Base-by-base conservation (phyloP, 208 protist species). In the Acanthamoeba healyi region DNA sequence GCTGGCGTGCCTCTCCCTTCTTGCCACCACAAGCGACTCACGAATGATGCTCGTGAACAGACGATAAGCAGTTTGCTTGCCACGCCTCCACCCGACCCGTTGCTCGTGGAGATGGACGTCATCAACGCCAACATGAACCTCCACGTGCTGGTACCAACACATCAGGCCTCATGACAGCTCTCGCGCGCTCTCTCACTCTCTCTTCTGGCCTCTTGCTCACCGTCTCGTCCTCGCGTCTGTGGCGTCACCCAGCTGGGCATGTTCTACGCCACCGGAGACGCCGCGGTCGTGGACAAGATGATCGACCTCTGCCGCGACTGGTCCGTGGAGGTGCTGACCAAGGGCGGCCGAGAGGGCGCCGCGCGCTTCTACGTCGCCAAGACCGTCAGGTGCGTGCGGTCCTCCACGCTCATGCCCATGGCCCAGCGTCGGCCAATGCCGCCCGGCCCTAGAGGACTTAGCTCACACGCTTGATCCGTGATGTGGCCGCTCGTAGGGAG, bases 281-380 rank as follows among this genome's bases (percentile, higher is more conserved):
- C 36, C 17, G 70, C 4, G 70, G 70, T 79, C 12, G 70, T 79
- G 36, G 24, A 79, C 32, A 79, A 44, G 70, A 6, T 79, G 36
- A 79, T 79, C 38, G 70, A 79, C 29, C 36, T 79, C 19, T 79
- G 70, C 36, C 32, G 38, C 17, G 70, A 79, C 70, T 79, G 70
- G 70, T 79, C 70, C 38, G 70, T 79, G 15, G 70, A 79, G 22
- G 70, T 79, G 70, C 70, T 79, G 32, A 29, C 70, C 38, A 79
- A 38, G 70, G 70, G 70, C 36, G 70, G 70, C 22, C 32, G 38
- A 9, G 70, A 79, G 70, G 70, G 70, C 70, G 70, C 38, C 4
- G 70, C 70, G 36, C 32, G 70, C 7, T 79, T 79, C 70, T 79
- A 79, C 70, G 70, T 79, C 7, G 70, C 70, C 36, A 79, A 79